Evolutionary conservation across 2,329 filamentous ascomycete genomes (phyloP).

Genomic region (Neofusicoccum kwambonambiense): DNA sequence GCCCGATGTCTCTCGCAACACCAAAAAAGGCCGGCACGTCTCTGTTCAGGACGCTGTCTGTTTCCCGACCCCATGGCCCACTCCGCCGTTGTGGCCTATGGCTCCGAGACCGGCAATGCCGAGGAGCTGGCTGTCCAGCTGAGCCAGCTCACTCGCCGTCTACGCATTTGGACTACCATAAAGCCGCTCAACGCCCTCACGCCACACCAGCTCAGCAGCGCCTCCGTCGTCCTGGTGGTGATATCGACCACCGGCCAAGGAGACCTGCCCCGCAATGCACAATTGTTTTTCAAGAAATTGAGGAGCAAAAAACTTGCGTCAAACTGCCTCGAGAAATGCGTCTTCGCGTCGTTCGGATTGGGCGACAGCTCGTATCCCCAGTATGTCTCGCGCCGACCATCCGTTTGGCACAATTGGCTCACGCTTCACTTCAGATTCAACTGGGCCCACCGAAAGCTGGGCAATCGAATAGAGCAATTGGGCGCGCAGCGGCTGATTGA

Average conservation of each 20-base stretch:
- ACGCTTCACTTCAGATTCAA: slow-evolving; percentile 65
- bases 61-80: slow-evolving; percentile 3
- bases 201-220: slow-evolving; percentile 56
- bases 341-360: slow-evolving; percentile 83
- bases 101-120: slow-evolving; percentile 91
- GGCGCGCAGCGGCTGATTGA: slow-evolving; percentile 75
- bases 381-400: slow-evolving; percentile 47
- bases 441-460: slow-evolving; percentile 84
- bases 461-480: slow-evolving; percentile 79
- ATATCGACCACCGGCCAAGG: slow-evolving; percentile 94
- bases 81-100: slow-evolving; percentile 74
- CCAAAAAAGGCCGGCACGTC: slow-evolving; percentile 3
- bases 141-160: slow-evolving; percentile 68
- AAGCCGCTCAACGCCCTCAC: slow-evolving; percentile 73
- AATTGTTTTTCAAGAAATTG: slow-evolving; percentile 80
- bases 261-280: slow-evolving; percentile 82
- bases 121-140: slow-evolving; percentile 89
- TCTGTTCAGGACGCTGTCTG: not conserved
- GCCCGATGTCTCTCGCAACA: slow-evolving; percentile 2
- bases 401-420: not conserved
- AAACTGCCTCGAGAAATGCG: slow-evolving; percentile 65
- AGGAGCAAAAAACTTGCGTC: slow-evolving; percentile 74
- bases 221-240: slow-evolving; percentile 69
- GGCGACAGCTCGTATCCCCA: slow-evolving; percentile 94
- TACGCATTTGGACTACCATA: slow-evolving; percentile 75